Evolutionary conservation across 148 eudicot species (phyloP).

Genomic region (Vaccinium vitisidaea): DNA sequence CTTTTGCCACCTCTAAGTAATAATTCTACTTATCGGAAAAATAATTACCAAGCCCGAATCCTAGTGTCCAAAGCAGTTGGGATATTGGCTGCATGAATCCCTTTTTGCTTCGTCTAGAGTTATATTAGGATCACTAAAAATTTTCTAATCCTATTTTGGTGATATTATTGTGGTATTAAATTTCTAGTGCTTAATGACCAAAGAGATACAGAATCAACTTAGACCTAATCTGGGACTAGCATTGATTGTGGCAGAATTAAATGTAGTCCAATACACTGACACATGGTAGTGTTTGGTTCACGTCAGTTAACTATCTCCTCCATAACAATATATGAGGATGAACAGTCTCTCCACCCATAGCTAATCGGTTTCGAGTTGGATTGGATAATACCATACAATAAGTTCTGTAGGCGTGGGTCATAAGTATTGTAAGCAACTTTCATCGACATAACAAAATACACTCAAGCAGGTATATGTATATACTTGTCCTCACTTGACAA

Average conservation of each 20-base stretch:
- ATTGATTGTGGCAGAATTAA: neutral
- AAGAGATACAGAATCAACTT: neutral
- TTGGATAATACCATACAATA: neutral
- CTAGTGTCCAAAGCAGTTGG: constrained; percentile 4
- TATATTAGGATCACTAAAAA: neutral
- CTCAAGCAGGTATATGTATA: neutral
- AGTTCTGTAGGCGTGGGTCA: neutral
- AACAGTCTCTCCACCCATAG: neutral
- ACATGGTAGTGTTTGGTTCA: neutral
- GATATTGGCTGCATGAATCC: neutral
- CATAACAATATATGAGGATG: neutral
- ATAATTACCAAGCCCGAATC: neutral
- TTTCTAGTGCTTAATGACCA: neutral
- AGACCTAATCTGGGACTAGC: neutral
- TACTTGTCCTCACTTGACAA: neutral
- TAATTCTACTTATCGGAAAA: neutral
- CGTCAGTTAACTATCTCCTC: neutral
- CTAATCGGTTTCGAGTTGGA: neutral
- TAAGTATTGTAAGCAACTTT: neutral
- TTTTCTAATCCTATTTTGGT: neutral
- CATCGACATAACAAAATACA: neutral
- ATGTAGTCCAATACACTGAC: neutral
- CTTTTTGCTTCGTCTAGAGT: neutral
- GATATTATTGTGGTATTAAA: neutral
- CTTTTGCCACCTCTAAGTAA: neutral